These are phyloP conservation scores for Saposhnikovia divaricata DNA, from an alignment of 129 eudicot species.

Conservation along the genomic window DNA sequence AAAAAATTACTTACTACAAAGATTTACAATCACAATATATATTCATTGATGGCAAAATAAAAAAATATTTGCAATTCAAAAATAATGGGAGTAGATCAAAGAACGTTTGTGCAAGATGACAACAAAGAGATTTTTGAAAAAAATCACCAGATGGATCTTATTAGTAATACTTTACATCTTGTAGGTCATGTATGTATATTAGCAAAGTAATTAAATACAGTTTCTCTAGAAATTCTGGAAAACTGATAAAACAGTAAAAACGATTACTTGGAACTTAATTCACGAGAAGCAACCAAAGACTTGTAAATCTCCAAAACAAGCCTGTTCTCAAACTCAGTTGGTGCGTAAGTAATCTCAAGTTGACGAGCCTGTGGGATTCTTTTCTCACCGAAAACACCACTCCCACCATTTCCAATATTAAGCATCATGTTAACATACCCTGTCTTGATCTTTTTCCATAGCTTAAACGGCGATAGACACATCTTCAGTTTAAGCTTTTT, in stretches of 20 bases:
- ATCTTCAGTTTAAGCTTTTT: conserved; percentile 24
- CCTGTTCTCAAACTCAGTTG: conserved; percentile 44
- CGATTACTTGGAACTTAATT: conserved; percentile 21
- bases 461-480: conserved; percentile 26
- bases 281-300: conserved; percentile 40
- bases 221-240: neutral
- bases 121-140: too few species aligned
- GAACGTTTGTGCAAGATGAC: too few species aligned
- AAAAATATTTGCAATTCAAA: neutral
- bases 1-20: too few species aligned
- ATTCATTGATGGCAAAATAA: too few species aligned
- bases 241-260: neutral
- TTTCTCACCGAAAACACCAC: conserved; percentile 19
- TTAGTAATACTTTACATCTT: neutral
- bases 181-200: neutral
- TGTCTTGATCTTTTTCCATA: conserved; percentile 50
- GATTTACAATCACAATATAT: too few species aligned
- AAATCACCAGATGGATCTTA: neutral
- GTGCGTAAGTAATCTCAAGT: conserved; percentile 18
- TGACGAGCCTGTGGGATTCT: conserved; percentile 29
- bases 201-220: neutral
- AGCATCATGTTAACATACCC: conserved; percentile 59
- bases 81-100: too few species aligned
- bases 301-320: conserved; percentile 59
- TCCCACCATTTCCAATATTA: conserved; percentile 13